Evolutionary conservation across 1,284 basidiomycete species (phyloP), one percentile per base, ranked within the genome.

Genomic region (Meripilus lineatus): DNA sequence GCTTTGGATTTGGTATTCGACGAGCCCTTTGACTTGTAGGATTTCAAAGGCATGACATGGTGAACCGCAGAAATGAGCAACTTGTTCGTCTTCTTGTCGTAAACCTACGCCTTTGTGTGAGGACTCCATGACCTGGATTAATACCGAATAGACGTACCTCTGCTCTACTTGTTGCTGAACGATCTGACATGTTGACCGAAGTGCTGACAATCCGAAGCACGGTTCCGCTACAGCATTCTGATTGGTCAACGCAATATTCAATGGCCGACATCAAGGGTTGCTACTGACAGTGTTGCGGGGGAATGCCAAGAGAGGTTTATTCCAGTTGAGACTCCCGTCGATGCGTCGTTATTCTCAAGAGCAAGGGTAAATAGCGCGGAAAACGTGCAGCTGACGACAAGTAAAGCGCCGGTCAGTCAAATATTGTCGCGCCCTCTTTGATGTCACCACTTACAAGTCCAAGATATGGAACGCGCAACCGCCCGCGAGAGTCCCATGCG

Each of bases 271-370:
- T n/a, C n/a, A n/a, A n/a, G n/a, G n/a, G n/a, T n/a, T n/a, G n/a
- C n/a, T 7, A 51, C 59, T 35, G 39, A 59, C 61, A 28, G 45
- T 13, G 39, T 8, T 0, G 58, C 61, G 6, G 54, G 48, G 3
- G 49, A 44, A 30, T 61, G 57, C 53, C 55, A 63, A 3, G 50
- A 42, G 3, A 59, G 36, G 35, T 61, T 56, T 50, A 61, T 47
- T 4, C 57, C 38, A 8, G 50, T 49, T 15, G 59, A 60, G 32
- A 57, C 46, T 11, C 61, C 59, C 0, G 50, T 50, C 13, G 54
- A 46, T 40, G 59, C 55, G 3, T 47, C 38, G 4, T 50, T 50
- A 2, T 44, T 46, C 3, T 51, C 47, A 7, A 51, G 33, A 5
- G 56, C 57, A 1, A 58, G 47, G 3, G 49, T 50, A 32, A 57